A percentile compares a stretch with the other conserved stretches of the same genome.
Evolutionary conservation across 768 basidiomycete species (phyloP).

Genomic region (Hericium coralloides): DNA sequence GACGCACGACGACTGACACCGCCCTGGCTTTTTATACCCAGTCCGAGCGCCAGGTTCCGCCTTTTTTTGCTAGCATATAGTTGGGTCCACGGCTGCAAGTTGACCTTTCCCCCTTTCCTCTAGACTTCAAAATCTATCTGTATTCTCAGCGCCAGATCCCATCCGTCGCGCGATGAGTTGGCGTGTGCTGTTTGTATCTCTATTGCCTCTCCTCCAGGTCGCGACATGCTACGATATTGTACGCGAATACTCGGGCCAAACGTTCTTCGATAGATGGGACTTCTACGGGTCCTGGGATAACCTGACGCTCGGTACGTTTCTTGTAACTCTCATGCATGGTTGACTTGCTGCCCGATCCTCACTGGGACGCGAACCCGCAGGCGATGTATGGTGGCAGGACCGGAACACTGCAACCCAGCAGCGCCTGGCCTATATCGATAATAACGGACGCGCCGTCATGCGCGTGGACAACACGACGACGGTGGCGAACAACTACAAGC

Average conservation of each 20-base stretch:
- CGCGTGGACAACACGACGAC: slow-evolving; percentile 64
- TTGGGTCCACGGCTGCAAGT: no score
- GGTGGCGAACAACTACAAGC: slow-evolving; percentile 39
- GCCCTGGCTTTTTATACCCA: no score
- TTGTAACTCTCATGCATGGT: background rate
- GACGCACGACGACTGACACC: no score
- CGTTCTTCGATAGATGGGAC: slow-evolving; percentile 38
- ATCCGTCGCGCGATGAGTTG: no score
- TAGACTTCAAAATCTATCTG: no score
- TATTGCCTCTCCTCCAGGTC: slow-evolving; percentile 1
- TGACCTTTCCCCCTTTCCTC: no score
- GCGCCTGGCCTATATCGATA: slow-evolving; percentile 50
- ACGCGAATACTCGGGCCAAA: slow-evolving; percentile 28
- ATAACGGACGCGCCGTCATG: slow-evolving; percentile 55
- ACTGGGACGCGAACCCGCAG: slow-evolving; percentile 22
- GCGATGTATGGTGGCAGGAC: slow-evolving; percentile 55
- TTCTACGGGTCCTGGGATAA: slow-evolving; percentile 34
- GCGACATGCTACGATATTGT: slow-evolving; percentile 24
- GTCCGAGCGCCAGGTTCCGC: no score
- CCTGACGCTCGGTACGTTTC: slow-evolving; percentile 26
- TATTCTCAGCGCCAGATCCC: no score
- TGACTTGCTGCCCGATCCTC: background rate
- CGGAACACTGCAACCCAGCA: slow-evolving; percentile 35
- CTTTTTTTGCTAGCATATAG: no score
- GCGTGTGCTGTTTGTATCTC: background rate